Evolutionary conservation across 192 early-diverging fungal species (phyloP).

Genomic region (Phlyctochytrium bullatum): DNA sequence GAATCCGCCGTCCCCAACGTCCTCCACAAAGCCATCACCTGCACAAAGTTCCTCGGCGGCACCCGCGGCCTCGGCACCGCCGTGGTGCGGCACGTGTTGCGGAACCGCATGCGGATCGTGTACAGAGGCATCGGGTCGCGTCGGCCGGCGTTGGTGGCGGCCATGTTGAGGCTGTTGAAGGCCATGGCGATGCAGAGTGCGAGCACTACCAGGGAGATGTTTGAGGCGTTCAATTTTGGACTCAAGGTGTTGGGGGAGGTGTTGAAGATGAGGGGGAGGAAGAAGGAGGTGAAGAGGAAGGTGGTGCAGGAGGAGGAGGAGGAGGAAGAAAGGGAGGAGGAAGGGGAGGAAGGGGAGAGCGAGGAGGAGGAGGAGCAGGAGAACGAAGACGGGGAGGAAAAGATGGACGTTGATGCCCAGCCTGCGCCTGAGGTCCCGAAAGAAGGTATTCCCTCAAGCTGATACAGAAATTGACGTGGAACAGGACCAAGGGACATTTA

Average conservation of each 20-base stretch:
- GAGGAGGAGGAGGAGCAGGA: neutral
- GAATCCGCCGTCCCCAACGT: conserved; percentile 58
- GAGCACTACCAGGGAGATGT: conserved; percentile 62
- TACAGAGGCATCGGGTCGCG: conserved; percentile 63
- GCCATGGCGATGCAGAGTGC: conserved; percentile 58
- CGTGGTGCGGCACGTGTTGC: conserved; percentile 52
- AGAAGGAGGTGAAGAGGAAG: too few species aligned
- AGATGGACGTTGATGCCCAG: neutral
- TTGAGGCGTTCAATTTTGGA: conserved; percentile 70
- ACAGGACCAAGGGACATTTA: conserved; percentile 70
- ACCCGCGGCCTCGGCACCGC: conserved; percentile 27
- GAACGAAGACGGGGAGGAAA: neutral
- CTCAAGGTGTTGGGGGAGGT: conserved; percentile 43
- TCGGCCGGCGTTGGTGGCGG: conserved; percentile 57
- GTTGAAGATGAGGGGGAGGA: neutral
- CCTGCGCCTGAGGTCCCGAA: neutral
- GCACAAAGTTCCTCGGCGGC: conserved; percentile 38
- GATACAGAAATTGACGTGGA: neutral
- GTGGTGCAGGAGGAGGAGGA: conserved; percentile 24
- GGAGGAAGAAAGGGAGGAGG: neutral
- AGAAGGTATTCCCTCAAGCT: neutral
- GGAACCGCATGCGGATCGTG: conserved; percentile 63
- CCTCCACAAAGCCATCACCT: conserved; percentile 56
- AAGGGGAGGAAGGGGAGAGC: neutral
- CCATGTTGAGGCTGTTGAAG: conserved; percentile 59